phyloP scores from a whole-genome alignment of 2,329 filamentous ascomycete genomes.

The Cladophialophora chaetospira region DNA sequence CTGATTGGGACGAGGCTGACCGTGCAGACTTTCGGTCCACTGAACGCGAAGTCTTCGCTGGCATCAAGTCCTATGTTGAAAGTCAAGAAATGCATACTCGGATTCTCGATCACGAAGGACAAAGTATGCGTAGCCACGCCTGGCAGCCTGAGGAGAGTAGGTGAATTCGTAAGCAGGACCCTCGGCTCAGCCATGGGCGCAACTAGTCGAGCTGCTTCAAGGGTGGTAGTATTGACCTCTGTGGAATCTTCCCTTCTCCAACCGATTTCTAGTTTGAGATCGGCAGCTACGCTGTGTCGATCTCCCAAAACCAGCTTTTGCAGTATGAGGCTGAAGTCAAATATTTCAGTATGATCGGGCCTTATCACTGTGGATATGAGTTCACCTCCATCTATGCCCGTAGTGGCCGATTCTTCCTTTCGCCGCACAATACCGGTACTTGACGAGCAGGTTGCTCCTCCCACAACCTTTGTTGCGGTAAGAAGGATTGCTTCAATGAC shows the following conservation, averaged over 20 bases:
- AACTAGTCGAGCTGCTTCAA: slow-evolving; percentile 77
- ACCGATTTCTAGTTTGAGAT: slow-evolving; percentile 71
- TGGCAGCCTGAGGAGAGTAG: background rate
- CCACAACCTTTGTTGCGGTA: slow-evolving; percentile 60
- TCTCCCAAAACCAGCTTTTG: slow-evolving; percentile 82
- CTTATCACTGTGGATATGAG: slow-evolving; percentile 46
- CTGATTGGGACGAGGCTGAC: slow-evolving; percentile 82
- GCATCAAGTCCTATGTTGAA: slow-evolving; percentile 93
- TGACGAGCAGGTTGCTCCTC: slow-evolving; percentile 62
- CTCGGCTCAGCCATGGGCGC: slow-evolving; percentile 84
- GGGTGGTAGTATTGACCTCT: slow-evolving; percentile 63
- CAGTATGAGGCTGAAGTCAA: slow-evolving; percentile 70
- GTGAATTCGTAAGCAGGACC: slow-evolving; percentile 57
- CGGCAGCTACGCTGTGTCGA: slow-evolving; percentile 71
- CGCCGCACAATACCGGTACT: slow-evolving; percentile 29
- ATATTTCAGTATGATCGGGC: slow-evolving; percentile 70
- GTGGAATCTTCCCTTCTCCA: slow-evolving; percentile 65
- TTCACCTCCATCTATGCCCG: background rate
- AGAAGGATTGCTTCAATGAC: slow-evolving; percentile 67
- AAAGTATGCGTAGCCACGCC: slow-evolving; percentile 20
- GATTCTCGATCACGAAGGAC: slow-evolving; percentile 81
- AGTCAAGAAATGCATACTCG: slow-evolving; percentile 89
- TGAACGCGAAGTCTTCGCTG: slow-evolving; percentile 89
- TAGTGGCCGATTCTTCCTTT: background rate
- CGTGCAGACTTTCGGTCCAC: slow-evolving; percentile 77